phyloP scores from a whole-genome alignment of 495 filamentous ascomycete genomes.

The Daldinia decipiens region DNA sequence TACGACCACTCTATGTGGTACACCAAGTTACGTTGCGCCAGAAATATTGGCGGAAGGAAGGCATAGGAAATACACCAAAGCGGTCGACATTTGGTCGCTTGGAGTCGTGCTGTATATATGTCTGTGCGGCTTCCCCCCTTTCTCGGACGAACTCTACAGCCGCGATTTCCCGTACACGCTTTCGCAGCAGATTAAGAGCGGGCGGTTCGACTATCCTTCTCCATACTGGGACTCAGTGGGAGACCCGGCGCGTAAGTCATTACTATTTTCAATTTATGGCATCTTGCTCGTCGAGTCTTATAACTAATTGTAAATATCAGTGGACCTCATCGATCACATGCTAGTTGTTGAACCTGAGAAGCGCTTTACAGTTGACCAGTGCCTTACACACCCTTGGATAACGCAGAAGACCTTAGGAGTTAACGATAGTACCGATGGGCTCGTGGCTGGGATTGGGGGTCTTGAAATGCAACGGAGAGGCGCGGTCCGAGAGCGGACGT shows the following conservation, averaged over 20 bases:
- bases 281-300: not conserved
- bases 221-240: conserved; percentile 97
- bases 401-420: conserved; percentile 64
- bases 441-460: conserved; percentile 81
- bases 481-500: conserved; percentile 80
- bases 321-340: conserved; percentile 97
- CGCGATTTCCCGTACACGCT: conserved; percentile 84
- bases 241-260: conserved; percentile 73
- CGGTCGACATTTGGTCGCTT: conserved; percentile 96
- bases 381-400: conserved; percentile 92
- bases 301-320: conserved; percentile 45
- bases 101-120: conserved; percentile 99
- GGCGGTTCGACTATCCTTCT: conserved; percentile 91
- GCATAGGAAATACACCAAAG: conserved; percentile 88
- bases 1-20: conserved; percentile 96
- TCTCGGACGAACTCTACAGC: conserved; percentile 90
- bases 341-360: conserved; percentile 84
- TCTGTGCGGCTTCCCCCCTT: conserved; percentile 96
- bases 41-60: conserved; percentile 86
- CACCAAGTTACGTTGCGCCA: conserved; percentile 94
- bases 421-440: conserved; percentile 90
- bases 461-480: conserved; percentile 89
- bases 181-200: conserved; percentile 89
- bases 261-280: not conserved
- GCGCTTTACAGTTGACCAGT: conserved; percentile 88